These are phyloP conservation scores for Trichosporon sp. DNA, from an alignment of 1,284 basidiomycete genomes.

Conservation along the genomic window DNA sequence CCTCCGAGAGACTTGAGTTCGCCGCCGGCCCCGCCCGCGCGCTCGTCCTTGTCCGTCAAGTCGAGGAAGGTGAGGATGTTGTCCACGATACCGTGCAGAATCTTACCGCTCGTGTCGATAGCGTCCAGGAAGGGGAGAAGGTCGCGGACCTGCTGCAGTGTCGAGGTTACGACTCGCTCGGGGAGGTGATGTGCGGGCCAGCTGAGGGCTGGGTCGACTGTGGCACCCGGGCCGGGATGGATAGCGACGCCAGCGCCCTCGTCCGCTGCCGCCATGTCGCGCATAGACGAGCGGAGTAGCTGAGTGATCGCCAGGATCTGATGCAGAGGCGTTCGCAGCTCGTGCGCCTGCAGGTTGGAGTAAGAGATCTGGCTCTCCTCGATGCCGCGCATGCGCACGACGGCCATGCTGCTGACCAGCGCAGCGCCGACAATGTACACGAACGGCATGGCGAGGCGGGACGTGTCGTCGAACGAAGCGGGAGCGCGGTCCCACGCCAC, in stretches of 20 bases:
- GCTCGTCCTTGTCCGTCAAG: conserved; percentile 43
- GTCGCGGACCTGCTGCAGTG: conserved; percentile 47
- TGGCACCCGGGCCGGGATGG: neutral
- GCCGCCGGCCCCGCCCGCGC: neutral
- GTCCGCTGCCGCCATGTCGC: conserved; percentile 40
- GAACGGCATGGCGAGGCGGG: conserved; percentile 43
- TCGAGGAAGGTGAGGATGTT: conserved; percentile 54
- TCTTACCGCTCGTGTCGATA: conserved; percentile 53
- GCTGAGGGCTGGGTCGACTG: conserved; percentile 20
- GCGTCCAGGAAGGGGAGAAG: conserved; percentile 50
- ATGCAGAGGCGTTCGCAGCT: conserved; percentile 55
- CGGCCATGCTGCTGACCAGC: conserved; percentile 44
- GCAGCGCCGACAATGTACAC: conserved; percentile 48
- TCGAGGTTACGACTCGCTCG: conserved; percentile 25
- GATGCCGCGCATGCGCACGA: conserved; percentile 44
- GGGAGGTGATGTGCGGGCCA: neutral
- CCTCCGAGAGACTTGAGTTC: neutral
- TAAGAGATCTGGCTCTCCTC: conserved; percentile 54
- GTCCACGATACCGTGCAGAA: conserved; percentile 52
- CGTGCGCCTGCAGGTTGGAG: conserved; percentile 53
- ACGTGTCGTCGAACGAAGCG: conserved; percentile 41
- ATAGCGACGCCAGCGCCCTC: neutral
- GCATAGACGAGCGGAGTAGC: conserved; percentile 48
- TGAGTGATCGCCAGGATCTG: conserved; percentile 55
- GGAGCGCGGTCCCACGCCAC: conserved; percentile 47